Percentiles rank a stretch among this genome's conserved stretches.
phyloP scores from a whole-genome alignment of 2,329 filamentous ascomycete genomes.

The Hymenoscyphus linearis region DNA sequence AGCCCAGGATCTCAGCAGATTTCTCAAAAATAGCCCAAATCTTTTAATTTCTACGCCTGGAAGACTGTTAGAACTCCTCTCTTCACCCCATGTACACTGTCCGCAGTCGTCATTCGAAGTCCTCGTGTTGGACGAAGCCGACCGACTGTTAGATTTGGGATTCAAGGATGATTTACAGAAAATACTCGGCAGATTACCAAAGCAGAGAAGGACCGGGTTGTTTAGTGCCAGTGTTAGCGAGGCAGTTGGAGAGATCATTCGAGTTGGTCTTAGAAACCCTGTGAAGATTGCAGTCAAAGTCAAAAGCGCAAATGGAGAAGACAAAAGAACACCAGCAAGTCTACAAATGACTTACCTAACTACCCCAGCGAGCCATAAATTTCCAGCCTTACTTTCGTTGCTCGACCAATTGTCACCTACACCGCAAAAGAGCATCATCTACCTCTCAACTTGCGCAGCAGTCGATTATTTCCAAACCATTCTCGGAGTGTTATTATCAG shows the following conservation, averaged over 20 bases:
- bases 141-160: slow-evolving; percentile 84
- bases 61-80: slow-evolving; percentile 78
- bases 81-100: slow-evolving; percentile 81
- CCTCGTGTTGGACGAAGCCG: slow-evolving; percentile 90
- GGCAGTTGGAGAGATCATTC: slow-evolving; percentile 86
- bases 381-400: slow-evolving; percentile 67
- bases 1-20: slow-evolving; percentile 79
- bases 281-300: slow-evolving; percentile 94
- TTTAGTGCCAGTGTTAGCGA: slow-evolving; percentile 97
- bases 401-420: slow-evolving; percentile 63
- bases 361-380: slow-evolving; percentile 71
- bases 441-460: slow-evolving; percentile 87
- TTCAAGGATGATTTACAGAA: slow-evolving; percentile 88
- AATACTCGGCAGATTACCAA: slow-evolving; percentile 78
- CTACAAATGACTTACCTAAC: slow-evolving; percentile 86
- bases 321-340: slow-evolving; percentile 85
- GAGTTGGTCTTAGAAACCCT: slow-evolving; percentile 86
- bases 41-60: slow-evolving; percentile 88
- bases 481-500: slow-evolving; percentile 66
- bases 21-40: slow-evolving; percentile 80
- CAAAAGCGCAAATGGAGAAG: slow-evolving; percentile 69
- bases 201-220: slow-evolving; percentile 86
- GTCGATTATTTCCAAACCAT: slow-evolving; percentile 91
- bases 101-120: slow-evolving; percentile 86
- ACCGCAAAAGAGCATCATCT: slow-evolving; percentile 83